Conservation (phyloP, 495 filamentous ascomycete genomes). For the Aspergillus avenaceus region DNA sequence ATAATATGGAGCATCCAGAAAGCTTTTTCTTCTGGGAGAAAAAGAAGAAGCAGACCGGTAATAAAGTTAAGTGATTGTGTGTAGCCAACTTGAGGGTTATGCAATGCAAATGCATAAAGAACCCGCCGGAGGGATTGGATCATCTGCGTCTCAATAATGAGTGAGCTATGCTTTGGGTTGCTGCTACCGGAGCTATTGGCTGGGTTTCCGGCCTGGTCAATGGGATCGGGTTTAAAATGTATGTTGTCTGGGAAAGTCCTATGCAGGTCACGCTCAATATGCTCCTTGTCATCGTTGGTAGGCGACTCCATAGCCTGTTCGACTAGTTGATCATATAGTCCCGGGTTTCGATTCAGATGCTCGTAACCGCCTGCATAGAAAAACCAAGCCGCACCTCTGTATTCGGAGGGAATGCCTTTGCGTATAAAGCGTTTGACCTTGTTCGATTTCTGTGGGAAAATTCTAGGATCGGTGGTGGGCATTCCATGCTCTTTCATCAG, state of each 20-base stretch:
- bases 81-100: conserved; percentile 88
- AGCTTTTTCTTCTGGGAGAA: conserved; percentile 84
- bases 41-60: conserved; percentile 90
- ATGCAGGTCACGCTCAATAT: conserved; percentile 92
- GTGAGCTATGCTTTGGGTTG: conserved; percentile 25
- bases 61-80: conserved; percentile 97
- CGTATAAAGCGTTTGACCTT: conserved; percentile 87
- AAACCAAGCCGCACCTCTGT: conserved; percentile 93
- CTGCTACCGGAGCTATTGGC: conserved; percentile 23
- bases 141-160: conserved; percentile 66
- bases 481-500: conserved; percentile 75
- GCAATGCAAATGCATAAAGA: conserved; percentile 81
- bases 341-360: conserved; percentile 65
- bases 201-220: conserved; percentile 16
- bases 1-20: conserved; percentile 96
- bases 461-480: conserved; percentile 61
- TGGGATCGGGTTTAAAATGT: conserved; percentile 72
- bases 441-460: conserved; percentile 73
- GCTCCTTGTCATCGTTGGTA: conserved; percentile 70
- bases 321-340: conserved; percentile 69
- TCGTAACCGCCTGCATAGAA: conserved; percentile 91
- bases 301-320: conserved; percentile 57
- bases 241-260: conserved; percentile 96
- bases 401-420: conserved; percentile 93
- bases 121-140: conserved; percentile 78